Evolutionary conservation across 1,284 basidiomycete genomes (phyloP), one percentile per base, ranked within the genome.

Genomic region (Inonotus obliquus): DNA sequence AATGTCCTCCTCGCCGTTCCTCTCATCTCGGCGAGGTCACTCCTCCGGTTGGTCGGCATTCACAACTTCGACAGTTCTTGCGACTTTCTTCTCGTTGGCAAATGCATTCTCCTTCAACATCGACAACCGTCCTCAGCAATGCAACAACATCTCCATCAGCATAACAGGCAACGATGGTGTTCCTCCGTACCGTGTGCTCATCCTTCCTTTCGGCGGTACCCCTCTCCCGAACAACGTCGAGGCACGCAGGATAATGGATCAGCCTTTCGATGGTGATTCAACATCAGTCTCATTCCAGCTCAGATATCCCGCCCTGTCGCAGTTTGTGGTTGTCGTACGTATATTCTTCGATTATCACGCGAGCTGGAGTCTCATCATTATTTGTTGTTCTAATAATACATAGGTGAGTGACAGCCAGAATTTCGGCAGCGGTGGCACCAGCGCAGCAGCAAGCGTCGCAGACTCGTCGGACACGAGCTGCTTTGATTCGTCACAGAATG

Each of bases 361-460:
- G 38, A n/a, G 17, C 17, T 60, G 47, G 19, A 32, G 45, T 52
- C 52, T 45, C n/a, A 35, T 17, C 10, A 29, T 10, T 45, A 53
- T 48, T 44, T 53, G 60, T 37, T 63, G 54, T 54, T 47, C 51
- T 37, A 32, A 32, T n/a, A 44, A 56, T 25, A 45, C 29, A 61
- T 66, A 91, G 89, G 81, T 91, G 65, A 89, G 86, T 70, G 90
- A 92, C 67, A 75, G 75, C 49, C 77, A 77, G 2, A 84, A 82
- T 1, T 90, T 91, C 68, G 90, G 85, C 10, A 77, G 83, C 0
- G 90, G 91, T 7, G 90, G 91, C 4, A 90, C 89, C 0, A 89
- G 85, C 61, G 81, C 81, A 2, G 80, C 83, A 1, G 83, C 81
- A 2, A 78, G 75, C 61, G 87, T 91, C 35, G 67, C 69, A 14